Evolutionary conservation across 192 early-diverging fungal species (phyloP), one percentile per base, ranked within the genome.

Genomic region (Podila clonocystis): DNA sequence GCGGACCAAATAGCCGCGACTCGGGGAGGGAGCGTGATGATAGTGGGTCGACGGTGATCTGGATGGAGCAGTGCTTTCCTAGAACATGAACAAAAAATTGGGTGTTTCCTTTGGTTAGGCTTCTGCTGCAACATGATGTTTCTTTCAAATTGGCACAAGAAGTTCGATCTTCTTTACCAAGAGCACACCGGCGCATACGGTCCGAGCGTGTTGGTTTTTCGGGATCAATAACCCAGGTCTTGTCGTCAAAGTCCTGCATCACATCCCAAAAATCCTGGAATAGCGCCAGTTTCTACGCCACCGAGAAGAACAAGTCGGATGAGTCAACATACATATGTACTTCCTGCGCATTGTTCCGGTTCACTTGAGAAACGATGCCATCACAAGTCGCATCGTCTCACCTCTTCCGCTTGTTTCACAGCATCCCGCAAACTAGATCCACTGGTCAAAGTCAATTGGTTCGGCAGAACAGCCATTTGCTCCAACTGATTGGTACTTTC

Each of bases 201-300:
- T 84, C 83, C 24, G 67, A 65, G 34, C 72, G 62, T 22, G 75
- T 79, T 8, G 75, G 75, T 19, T 73, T 72, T n/a, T 74, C 74
- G 19, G 83, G 83, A 26, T 77, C 83, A 50, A 84, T 69, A 4
- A 84, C 75, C 70, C 83, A 73, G 9, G 83, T 71, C 7, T 67
- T 65, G 4, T 65, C 58, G 38, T 84, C 83, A 69, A 84, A 67
- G 26, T 84, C 75, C 50, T 84, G 67, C 83, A 84, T 84, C 29
- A 74, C 70, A 64, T 79, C 67, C 72, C 75, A 84, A 50, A 84
- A 73, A 1, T 65, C 64, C 12, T 36, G 72, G 31, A 67, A 84
- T n/a, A 65, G 2, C 5, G 64, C 62, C 26, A 84, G 15, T 62
- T 70, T 62, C 73, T 68, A 50, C 26, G 22, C 28, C 1, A 24